A percentile compares a stretch with the other conserved stretches of the same genome.
phyloP scores from a whole-genome alignment of 345 rosid species.

The Arabidopsis thaliana region TAIR10.1 NC_003075.7:14352501-14353000 shows the following conservation, averaged over 20 bases:
- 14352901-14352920: conserved; percentile 78
- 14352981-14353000: not conserved
- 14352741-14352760: conserved; percentile 80
- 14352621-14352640: conserved; percentile 74
- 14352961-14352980: conserved; percentile 6
- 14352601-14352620: conserved; percentile 69
- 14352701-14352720: conserved; percentile 68
- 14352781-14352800: conserved; percentile 6
- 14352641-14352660: conserved; percentile 62
- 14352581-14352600: conserved; percentile 80
- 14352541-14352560: conserved; percentile 58
- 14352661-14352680: conserved; percentile 59
- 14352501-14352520: conserved; percentile 89
- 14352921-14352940: conserved; percentile 99
- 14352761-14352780: conserved; percentile 49
- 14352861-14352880: conserved; percentile 76
- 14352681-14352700: conserved; percentile 66
- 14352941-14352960: conserved; percentile 91
- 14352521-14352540: conserved; percentile 60
- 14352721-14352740: conserved; percentile 76
- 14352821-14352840: conserved; percentile 63
- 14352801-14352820: conserved; percentile 12
- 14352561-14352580: conserved; percentile 79
- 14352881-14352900: conserved; percentile 90
- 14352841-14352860: conserved; percentile 70